Evolutionary conservation across 805 yeast genomes (phyloP).

Genomic region (Teunomyces lycoperdinae): DNA sequence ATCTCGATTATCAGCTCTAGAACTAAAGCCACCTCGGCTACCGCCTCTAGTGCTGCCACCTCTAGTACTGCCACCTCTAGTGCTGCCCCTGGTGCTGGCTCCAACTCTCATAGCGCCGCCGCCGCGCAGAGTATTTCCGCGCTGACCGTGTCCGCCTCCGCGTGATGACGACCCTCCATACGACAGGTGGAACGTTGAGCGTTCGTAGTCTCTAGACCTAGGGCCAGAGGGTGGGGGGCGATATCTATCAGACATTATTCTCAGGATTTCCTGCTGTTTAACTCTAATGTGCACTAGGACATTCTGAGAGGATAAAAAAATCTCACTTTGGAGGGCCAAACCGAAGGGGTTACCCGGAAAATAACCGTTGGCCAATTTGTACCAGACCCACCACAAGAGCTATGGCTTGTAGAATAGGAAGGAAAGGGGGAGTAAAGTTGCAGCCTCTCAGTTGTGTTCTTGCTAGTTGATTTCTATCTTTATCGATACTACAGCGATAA

Average conservation of each 20-base stretch:
- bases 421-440: background rate
- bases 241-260: conserved; percentile 33
- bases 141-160: background rate
- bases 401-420: background rate
- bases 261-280: background rate
- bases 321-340: background rate
- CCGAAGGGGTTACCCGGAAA: conserved; percentile 1
- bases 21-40: background rate
- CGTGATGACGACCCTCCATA: background rate
- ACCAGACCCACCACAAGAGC: too few species aligned
- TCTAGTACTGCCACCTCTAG: conserved; percentile 6
- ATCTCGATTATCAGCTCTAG: conserved; percentile 1
- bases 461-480: background rate
- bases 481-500: conserved; percentile 4
- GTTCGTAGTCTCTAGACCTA: conserved; percentile 16
- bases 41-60: background rate
- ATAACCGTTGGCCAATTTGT: background rate
- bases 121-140: conserved; percentile 3
- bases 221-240: conserved; percentile 31
- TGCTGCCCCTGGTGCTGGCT: conserved; percentile 2
- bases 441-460: background rate
- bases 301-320: conserved; percentile 1
- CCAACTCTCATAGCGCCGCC: conserved; percentile 8
- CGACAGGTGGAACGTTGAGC: conserved; percentile 1
- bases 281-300: background rate